These are phyloP conservation scores for Odonthalia washingtoniensis DNA, from an alignment of 31 red algal species.

Conservation along the genomic window DNA sequence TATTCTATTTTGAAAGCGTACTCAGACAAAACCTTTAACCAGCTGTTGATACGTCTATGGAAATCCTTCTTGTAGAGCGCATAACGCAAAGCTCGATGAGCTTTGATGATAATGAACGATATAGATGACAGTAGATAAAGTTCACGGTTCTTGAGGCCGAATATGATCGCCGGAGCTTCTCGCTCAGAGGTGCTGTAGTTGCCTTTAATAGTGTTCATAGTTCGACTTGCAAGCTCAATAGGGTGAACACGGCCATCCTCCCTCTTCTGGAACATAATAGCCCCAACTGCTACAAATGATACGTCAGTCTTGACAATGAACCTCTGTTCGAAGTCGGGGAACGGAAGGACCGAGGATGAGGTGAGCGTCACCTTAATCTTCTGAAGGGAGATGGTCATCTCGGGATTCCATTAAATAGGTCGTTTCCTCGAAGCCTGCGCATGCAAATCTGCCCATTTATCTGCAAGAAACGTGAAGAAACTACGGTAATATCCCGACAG, in stretches of 20 bases:
- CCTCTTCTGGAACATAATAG: constrained; percentile 11
- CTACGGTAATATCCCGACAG: constrained; percentile 29
- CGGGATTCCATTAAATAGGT: neutral
- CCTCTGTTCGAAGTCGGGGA: too few species aligned
- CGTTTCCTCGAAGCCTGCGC: neutral
- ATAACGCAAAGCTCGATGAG: constrained; percentile 26
- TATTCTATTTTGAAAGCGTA: constrained; percentile 2
- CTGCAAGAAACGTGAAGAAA: constrained; percentile 22
- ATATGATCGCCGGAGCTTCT: neutral
- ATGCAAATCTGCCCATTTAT: constrained; percentile 10
- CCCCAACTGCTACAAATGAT: neutral
- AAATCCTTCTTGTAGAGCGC: constrained; percentile 25
- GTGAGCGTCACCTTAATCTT: too few species aligned
- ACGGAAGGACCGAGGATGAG: too few species aligned
- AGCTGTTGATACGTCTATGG: neutral
- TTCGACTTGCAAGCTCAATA: neutral
- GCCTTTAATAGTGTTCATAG: neutral
- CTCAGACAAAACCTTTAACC: constrained; percentile 9
- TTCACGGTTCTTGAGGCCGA: constrained; percentile 27
- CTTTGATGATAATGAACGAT: neutral
- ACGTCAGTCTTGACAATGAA: constrained; percentile 36
- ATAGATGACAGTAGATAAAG: constrained; percentile 7
- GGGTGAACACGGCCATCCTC: constrained; percentile 14
- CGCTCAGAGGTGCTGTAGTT: constrained; percentile 17
- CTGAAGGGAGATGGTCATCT: too few species aligned